Conservation (phyloP, 176 grass and related monocot species). For the Phragmites australis region DNA sequence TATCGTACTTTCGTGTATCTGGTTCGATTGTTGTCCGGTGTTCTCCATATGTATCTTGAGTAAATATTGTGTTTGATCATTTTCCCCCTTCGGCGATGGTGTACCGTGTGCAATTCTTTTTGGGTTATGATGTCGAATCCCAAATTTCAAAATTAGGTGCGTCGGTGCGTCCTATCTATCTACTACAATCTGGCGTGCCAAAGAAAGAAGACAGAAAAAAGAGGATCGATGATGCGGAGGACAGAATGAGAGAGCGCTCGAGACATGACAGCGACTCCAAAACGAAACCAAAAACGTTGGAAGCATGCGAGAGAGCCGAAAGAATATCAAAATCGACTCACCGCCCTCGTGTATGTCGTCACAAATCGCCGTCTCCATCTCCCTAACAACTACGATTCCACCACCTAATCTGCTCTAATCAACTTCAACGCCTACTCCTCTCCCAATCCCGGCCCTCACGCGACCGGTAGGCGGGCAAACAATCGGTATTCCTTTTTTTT, state of each 20-base stretch:
- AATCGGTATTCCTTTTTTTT: no score
- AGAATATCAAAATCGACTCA: neutral
- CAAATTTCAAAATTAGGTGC: no score
- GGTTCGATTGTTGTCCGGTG: no score
- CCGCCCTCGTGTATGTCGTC: neutral
- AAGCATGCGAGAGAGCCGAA: slow-evolving; percentile 2
- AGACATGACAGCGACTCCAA: neutral
- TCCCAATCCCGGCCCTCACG: neutral
- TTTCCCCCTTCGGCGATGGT: no score
- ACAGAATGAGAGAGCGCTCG: neutral
- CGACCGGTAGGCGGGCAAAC: neutral
- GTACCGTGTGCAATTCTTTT: no score
- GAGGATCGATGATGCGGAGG: neutral
- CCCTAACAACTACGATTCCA: slow-evolving; percentile 10
- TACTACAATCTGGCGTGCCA: no score
- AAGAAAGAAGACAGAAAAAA: no score
- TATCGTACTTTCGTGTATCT: no score
- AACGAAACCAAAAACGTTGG: slow-evolving; percentile 6
- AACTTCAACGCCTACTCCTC: neutral
- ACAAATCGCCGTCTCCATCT: neutral
- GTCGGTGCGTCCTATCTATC: no score
- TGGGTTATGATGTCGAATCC: no score
- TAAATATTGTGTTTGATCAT: no score
- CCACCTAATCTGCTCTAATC: slow-evolving; percentile 13
- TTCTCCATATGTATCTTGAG: no score